phyloP scores from a whole-genome alignment of 140 eudicot genomes.

The Oenanthe javanica region DNA sequence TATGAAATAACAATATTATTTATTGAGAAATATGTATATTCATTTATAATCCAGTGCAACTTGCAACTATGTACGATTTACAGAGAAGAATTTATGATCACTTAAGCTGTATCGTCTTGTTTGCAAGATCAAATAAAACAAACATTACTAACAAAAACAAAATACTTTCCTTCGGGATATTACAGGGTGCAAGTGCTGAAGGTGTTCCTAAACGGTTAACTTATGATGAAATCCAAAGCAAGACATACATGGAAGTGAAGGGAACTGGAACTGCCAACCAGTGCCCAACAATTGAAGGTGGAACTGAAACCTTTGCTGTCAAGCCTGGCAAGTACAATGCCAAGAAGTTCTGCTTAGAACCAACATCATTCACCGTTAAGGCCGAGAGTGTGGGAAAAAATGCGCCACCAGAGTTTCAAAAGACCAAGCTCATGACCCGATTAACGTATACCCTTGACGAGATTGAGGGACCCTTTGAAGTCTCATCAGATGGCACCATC shows the following conservation, averaged over 20 bases:
- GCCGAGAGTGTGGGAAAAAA: conserved; percentile 82
- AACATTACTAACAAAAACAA: neutral
- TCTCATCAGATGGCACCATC: conserved; percentile 59
- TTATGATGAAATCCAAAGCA: conserved; percentile 84
- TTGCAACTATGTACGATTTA: neutral
- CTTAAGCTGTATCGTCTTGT: neutral
- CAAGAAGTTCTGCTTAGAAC: conserved; percentile 89
- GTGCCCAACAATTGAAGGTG: conserved; percentile 90
- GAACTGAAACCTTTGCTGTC: conserved; percentile 53
- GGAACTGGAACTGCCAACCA: conserved; percentile 98
- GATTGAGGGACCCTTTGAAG: conserved; percentile 90
- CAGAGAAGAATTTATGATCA: neutral
- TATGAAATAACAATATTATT: neutral
- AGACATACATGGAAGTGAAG: conserved; percentile 86
- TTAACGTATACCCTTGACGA: conserved; percentile 94
- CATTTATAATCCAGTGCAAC: neutral
- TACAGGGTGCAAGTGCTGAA: conserved; percentile 90
- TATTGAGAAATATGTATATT: neutral
- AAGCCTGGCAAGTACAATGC: conserved; percentile 82
- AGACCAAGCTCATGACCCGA: conserved; percentile 96
- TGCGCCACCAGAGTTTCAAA: conserved; percentile 81
- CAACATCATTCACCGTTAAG: conserved; percentile 92
- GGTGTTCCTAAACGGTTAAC: conserved; percentile 78
- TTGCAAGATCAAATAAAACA: neutral
- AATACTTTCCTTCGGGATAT: neutral